Conservation (phyloP, 805 yeast species). For the Cyberlindnera mycetangii region DNA sequence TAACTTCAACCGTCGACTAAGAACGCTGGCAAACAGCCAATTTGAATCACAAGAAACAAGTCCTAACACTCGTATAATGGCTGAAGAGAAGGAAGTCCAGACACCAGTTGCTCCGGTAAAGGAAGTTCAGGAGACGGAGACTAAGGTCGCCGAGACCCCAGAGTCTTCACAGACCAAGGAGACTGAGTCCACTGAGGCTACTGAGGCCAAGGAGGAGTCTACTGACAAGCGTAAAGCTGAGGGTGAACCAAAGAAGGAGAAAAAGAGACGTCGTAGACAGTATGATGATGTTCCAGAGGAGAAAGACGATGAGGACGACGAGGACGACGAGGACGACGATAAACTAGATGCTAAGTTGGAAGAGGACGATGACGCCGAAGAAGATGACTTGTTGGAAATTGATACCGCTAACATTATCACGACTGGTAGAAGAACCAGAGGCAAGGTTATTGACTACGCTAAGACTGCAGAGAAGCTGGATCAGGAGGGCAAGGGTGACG, state of each 20-base stretch:
- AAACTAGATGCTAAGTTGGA: conserved; percentile 41
- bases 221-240: conserved; percentile 26
- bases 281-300: conserved; percentile 60
- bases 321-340: conserved; percentile 46
- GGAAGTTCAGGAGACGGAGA: background rate
- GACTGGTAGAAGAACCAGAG: conserved; percentile 87
- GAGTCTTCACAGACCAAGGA: conserved; percentile 10
- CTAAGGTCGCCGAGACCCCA: background rate
- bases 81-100: conserved; percentile 27
- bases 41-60: background rate
- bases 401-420: conserved; percentile 80
- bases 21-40: background rate
- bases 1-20: background rate
- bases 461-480: conserved; percentile 75
- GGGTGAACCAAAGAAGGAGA: conserved; percentile 35
- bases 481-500: conserved; percentile 32
- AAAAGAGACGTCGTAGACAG: conserved; percentile 57
- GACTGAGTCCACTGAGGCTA: background rate
- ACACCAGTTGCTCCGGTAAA: too few species aligned
- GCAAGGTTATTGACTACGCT: conserved; percentile 79
- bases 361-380: conserved; percentile 63
- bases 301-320: conserved; percentile 45
- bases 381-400: conserved; percentile 76
- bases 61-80: conserved; percentile 17
- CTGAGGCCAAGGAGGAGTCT: conserved; percentile 4